Conservation (phyloP, 2,329 filamentous ascomycete genomes). For the Diplodia sapinea region DNA sequence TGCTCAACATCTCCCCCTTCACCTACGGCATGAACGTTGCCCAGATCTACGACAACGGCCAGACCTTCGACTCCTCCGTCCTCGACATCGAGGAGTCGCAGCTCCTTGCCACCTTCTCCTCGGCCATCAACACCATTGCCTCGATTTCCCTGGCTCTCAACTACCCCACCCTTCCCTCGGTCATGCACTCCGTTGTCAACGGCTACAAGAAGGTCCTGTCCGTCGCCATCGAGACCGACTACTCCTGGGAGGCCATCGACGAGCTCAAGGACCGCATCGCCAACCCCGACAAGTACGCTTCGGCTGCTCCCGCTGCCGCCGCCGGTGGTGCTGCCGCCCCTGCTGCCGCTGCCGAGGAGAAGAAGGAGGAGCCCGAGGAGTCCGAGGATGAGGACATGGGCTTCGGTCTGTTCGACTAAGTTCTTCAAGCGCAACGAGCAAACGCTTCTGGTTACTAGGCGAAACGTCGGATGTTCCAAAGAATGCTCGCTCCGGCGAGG, state of each 20-base stretch:
- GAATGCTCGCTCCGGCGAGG: conserved; percentile 17
- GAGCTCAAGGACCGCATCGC: conserved; percentile 99
- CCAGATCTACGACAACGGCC: conserved; percentile 98
- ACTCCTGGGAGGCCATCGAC: conserved; percentile 93
- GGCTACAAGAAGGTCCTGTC: conserved; percentile 95
- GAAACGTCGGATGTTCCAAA: conserved; percentile 9
- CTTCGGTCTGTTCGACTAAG: conserved; percentile 63
- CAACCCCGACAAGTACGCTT: conserved; percentile 96
- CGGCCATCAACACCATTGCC: conserved; percentile 85
- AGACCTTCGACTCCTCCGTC: conserved; percentile 83
- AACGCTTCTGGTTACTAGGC: background rate
- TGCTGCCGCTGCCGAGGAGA: conserved; percentile 51
- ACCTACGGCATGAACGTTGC: conserved; percentile 96
- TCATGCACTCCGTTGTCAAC: conserved; percentile 97
- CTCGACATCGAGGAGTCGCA: conserved; percentile 95
- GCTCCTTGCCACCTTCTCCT: conserved; percentile 81
- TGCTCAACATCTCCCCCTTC: conserved; percentile 99
- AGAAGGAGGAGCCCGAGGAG: conserved; percentile 60
- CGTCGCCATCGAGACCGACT: conserved; percentile 87
- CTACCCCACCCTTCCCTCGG: conserved; percentile 94
- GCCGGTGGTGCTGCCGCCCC: conserved; percentile 60
- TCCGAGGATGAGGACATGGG: conserved; percentile 62
- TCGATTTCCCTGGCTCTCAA: conserved; percentile 88
- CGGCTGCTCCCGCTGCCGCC: conserved; percentile 74
- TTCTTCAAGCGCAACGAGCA: background rate